Evolutionary conservation across 2,329 filamentous ascomycete species (phyloP).

Genomic region (Fusarium nelsonii): DNA sequence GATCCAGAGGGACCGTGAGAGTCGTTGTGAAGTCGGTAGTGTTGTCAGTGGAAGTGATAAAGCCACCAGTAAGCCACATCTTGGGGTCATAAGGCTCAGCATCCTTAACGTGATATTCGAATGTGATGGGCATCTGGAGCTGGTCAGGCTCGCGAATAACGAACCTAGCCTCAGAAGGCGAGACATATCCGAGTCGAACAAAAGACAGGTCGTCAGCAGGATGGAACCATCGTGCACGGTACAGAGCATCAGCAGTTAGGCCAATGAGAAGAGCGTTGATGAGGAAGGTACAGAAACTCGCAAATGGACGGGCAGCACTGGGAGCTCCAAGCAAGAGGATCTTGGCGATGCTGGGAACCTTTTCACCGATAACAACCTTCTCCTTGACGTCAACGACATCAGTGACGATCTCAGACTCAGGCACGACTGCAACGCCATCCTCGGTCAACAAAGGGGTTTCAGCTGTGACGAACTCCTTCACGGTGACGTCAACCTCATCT

Average conservation of each 20-base stretch:
- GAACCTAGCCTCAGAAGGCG: constrained; percentile 81
- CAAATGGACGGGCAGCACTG: constrained; percentile 73
- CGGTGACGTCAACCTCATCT: constrained; percentile 69
- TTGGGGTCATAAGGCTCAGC: constrained; percentile 65
- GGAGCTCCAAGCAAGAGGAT: constrained; percentile 83
- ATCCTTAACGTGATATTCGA: constrained; percentile 73
- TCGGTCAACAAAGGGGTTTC: constrained; percentile 49
- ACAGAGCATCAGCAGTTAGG: constrained; percentile 82
- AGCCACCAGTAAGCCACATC: constrained; percentile 75
- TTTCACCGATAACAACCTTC: constrained; percentile 69
- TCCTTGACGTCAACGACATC: constrained; percentile 73
- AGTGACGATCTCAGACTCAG: constrained; percentile 54
- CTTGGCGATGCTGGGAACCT: constrained; percentile 67
- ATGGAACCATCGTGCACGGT: constrained; percentile 77
- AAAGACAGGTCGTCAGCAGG: constrained; percentile 83
- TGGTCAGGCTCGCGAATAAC: constrained; percentile 87
- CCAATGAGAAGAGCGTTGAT: constrained; percentile 78
- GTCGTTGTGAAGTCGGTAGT: constrained; percentile 85
- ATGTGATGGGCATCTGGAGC: constrained; percentile 77
- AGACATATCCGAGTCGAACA: constrained; percentile 88
- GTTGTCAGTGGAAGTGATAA: constrained; percentile 74
- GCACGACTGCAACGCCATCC: constrained; percentile 48
- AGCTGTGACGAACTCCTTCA: constrained; percentile 60
- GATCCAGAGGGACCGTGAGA: constrained; percentile 71
- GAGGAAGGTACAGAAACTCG: constrained; percentile 75